Base-by-base conservation (phyloP, 2,329 filamentous ascomycete genomes). In the Passalora sequoiae region DNA sequence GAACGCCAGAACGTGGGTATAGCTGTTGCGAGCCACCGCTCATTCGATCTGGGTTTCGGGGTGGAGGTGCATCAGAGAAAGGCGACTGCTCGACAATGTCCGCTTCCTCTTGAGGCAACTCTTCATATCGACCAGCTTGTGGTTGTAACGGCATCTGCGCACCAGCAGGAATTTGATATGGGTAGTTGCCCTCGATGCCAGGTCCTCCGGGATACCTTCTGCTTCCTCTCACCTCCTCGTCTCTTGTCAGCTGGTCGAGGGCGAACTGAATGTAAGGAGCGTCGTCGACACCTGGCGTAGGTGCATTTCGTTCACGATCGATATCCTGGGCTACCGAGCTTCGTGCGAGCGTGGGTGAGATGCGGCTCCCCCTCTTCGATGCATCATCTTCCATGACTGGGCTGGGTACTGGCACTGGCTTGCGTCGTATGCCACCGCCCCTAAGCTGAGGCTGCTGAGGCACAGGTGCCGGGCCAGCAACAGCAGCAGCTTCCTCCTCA, bases 201-300 rank as follows among this genome's bases (percentile, higher is more conserved):
- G 46, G 43, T n/a, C 43, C 54, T 29, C 46, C 45, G 27, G 41
- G 73, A 40, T 77, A 73, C 53, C 76, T 68, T 42, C 72, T 69
- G 43, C 74, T 70, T 7, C 75, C 73, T 44, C 71, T 67, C 4
- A 80, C 73, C 47, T 86, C 80, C 44, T 82, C 82, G 57, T 85
- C 79, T 36, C 84, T 75, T 4, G 88, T 94, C 55, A 97, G 71
- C 50, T 91, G 87, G 51, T 94, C 86, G 50, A 97, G 80, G 29
- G 91, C 89, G 63, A 92, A 94, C 51, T 84, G 84, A 51, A 96
- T 86, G 64, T 89, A 94, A 0, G 88, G 89, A 6, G 81, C 84
- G 59, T 94, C 85, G 59, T 95, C 89, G 28, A 88, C 72, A 7
- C 83, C 86, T 0, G 89, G 89, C 0, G 86, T 91, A 2, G 74